A percentile compares a stretch with the other conserved stretches of the same genome.
Evolutionary conservation across 2,329 filamentous ascomycete genomes (phyloP).

Genomic region (Fusarium nematophilum): DNA sequence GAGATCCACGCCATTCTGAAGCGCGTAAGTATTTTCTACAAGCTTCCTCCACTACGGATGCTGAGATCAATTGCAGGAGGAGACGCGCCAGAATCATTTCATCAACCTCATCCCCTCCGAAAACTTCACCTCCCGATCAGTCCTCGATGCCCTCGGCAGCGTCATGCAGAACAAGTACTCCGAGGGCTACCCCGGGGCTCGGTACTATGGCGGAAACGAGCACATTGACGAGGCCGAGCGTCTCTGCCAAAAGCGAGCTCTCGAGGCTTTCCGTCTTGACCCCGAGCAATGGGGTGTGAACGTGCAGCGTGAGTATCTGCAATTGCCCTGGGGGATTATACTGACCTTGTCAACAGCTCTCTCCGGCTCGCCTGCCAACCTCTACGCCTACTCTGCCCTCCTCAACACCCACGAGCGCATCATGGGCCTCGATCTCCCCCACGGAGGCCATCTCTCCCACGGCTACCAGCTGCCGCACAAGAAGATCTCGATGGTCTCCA

Average conservation of each 20-base stretch:
- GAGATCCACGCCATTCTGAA: constrained; percentile 86
- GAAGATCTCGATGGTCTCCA: constrained; percentile 95
- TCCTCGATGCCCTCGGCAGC: constrained; percentile 87
- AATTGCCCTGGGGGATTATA: background rate
- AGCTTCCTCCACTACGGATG: background rate
- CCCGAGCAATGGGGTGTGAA: constrained; percentile 94
- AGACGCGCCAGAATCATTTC: constrained; percentile 93
- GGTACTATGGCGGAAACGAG: constrained; percentile 96
- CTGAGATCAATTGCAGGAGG: constrained; percentile 71
- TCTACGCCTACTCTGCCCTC: constrained; percentile 93
- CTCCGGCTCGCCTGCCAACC: constrained; percentile 77
- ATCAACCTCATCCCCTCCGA: constrained; percentile 95
- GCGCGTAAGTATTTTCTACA: constrained; percentile 67
- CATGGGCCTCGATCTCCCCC: constrained; percentile 95
- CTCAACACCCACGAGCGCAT: constrained; percentile 91
- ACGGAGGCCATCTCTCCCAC: constrained; percentile 93
- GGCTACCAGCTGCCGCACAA: constrained; percentile 92
- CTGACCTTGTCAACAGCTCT: constrained; percentile 65
- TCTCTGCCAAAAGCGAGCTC: constrained; percentile 85
- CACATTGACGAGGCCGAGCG: constrained; percentile 91
- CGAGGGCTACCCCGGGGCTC: constrained; percentile 92
- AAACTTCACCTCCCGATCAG: constrained; percentile 91
- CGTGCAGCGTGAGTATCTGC: constrained; percentile 77
- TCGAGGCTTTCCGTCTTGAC: constrained; percentile 85
- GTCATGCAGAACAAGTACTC: constrained; percentile 99